Percentiles rank a stretch among this genome's conserved stretches.
Evolutionary conservation across 495 filamentous ascomycete genomes (phyloP).

Genomic region (Neurospora sp.): DNA sequence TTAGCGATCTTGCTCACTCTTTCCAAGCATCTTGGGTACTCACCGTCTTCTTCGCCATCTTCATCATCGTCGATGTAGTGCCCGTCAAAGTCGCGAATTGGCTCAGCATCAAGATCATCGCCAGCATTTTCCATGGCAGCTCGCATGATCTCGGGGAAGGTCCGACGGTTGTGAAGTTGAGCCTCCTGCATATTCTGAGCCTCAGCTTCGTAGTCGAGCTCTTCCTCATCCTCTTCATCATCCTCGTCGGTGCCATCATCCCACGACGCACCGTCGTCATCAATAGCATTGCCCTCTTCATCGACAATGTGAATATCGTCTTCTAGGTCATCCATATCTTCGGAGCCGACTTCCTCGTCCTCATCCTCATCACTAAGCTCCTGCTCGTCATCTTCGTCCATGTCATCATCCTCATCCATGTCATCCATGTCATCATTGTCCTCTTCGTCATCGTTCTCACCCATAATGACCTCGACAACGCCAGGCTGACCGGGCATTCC

Average conservation of each 20-base stretch:
- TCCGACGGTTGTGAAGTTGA: slow-evolving; percentile 33
- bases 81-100: slow-evolving; percentile 32
- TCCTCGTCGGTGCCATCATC: slow-evolving; percentile 51
- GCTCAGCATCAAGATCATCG: slow-evolving; percentile 49
- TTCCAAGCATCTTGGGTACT: slow-evolving; percentile 5
- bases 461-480: slow-evolving; percentile 75
- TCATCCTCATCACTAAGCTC: slow-evolving; percentile 43
- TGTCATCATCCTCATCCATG: slow-evolving; percentile 56
- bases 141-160: slow-evolving; percentile 46
- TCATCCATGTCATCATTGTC: slow-evolving; percentile 55
- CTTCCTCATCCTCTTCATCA: slow-evolving; percentile 44
- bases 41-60: slow-evolving; percentile 52
- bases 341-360: slow-evolving; percentile 36
- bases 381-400: slow-evolving; percentile 52
- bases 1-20: slow-evolving; percentile 12
- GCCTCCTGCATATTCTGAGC: slow-evolving; percentile 33
- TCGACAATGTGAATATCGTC: slow-evolving; percentile 47
- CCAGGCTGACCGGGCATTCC: slow-evolving; percentile 69
- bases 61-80: slow-evolving; percentile 63
- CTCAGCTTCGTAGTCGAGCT: slow-evolving; percentile 38
- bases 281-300: slow-evolving; percentile 40
- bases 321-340: slow-evolving; percentile 42
- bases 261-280: slow-evolving; percentile 43
- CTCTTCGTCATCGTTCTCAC: slow-evolving; percentile 60
- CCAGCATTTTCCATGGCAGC: slow-evolving; percentile 45